Base-by-base conservation (phyloP, 176 grass and related monocot genomes). In the Stipa capillata region DNA sequence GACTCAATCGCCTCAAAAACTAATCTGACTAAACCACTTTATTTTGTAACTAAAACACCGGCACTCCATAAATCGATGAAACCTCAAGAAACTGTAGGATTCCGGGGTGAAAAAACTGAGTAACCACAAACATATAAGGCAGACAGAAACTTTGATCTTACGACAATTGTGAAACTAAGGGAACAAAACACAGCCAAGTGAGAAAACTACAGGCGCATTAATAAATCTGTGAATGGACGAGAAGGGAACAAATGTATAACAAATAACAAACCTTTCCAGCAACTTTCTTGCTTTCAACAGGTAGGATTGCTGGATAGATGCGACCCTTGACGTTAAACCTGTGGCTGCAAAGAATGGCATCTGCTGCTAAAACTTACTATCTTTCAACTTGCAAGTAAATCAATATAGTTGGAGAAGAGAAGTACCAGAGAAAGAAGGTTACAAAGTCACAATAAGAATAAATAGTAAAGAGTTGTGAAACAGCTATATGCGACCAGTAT, bases 231-330 rank as follows among this genome's bases (percentile, higher is more conserved):
- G 10, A 17, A 79, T 27, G 7, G 3, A 27, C 18, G 53, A 40
- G 2, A 79, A 14, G 18, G 7, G 13, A 3, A 69, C 15, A 44
- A 43, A 79, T 47, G 8, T 56, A 15, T 5, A 72, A 60, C 34
- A 60, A 58, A 78, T 12, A 78, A 83, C 82, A 78, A 41, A 94
- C 96, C 96, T 62, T 90, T 60, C 96, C 96, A n/a, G 48, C 74
- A 65, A 98, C 85, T 76, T 72, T 81, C 65, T 94, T 94, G 80
- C 29, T 87, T 37, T 91, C 74, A n/a, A 87, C 88, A 6, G 92
- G 92, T 39, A 93, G 77, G 70, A 98, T 98, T 48, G 96, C 96
- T 31, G 96, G 96, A 76, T 98, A 98, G 68, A 98, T 87, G 31
- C 92, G 90, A 4, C n/a, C 92, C 82, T 93, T 94, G 79, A 95